Percentiles rank a stretch among this genome's conserved stretches.
phyloP scores from a whole-genome alignment of 345 rosid genomes.

The Sonneratia alba region DNA sequence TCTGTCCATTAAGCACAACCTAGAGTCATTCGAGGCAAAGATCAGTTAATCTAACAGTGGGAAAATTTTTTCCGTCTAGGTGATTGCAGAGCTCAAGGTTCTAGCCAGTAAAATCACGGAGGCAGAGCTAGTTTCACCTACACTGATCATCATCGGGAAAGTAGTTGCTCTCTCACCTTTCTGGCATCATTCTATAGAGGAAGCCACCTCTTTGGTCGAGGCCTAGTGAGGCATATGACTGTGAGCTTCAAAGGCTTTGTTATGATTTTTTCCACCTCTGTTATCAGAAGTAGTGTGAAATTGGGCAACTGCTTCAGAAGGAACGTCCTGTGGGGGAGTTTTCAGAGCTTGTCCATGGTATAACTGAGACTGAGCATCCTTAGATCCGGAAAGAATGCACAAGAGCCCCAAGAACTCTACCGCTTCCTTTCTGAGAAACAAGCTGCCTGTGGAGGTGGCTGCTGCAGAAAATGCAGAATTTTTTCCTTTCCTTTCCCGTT shows the following conservation, averaged over 20 bases:
- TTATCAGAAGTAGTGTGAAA: neutral
- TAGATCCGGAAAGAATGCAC: neutral
- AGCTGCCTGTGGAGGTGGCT: neutral
- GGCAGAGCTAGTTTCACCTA: slow-evolving; percentile 65
- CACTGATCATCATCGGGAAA: slow-evolving; percentile 75
- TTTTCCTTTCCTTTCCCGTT: too few relatives aligned
- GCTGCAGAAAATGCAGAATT: neutral
- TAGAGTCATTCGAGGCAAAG: neutral
- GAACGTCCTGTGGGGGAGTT: neutral
- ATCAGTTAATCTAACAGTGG: neutral
- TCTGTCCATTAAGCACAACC: neutral
- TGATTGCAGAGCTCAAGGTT: slow-evolving; percentile 68
- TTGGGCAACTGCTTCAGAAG: neutral
- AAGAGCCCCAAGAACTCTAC: neutral
- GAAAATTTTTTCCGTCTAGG: slow-evolving; percentile 26
- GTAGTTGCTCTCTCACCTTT: slow-evolving; percentile 85
- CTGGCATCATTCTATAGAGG: slow-evolving; percentile 50
- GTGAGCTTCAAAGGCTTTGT: slow-evolving; percentile 1
- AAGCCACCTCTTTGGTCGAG: slow-evolving; percentile 33
- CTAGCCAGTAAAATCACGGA: slow-evolving; percentile 51
- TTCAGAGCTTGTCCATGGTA: neutral
- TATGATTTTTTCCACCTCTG: neutral
- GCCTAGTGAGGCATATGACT: slow-evolving; percentile 6
- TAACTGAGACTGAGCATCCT: neutral
- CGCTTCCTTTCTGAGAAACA: neutral